These are phyloP conservation scores for Pythium pyrilobum DNA, from an alignment of 352 stramenopile genomes.

Conservation along the genomic window DNA sequence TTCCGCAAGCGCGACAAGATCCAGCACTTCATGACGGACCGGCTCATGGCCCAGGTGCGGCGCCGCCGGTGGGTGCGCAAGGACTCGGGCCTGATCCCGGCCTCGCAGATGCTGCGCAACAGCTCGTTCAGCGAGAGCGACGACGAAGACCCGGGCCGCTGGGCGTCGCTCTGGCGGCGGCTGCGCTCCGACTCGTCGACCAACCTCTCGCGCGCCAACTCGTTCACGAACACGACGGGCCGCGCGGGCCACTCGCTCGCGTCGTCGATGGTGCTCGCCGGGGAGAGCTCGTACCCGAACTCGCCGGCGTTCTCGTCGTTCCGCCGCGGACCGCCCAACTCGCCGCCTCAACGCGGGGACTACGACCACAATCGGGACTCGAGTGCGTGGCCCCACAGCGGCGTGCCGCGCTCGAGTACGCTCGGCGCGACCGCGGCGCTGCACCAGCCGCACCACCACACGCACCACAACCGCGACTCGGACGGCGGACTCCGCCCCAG, in stretches of 20 bases:
- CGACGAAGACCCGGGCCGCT: constrained; percentile 61
- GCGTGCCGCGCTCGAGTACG: constrained; percentile 9
- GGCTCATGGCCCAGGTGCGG: constrained; percentile 79
- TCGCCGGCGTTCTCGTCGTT: constrained; percentile 56
- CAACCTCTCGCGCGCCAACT: constrained; percentile 68
- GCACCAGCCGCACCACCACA: constrained; percentile 6
- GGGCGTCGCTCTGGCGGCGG: constrained; percentile 63
- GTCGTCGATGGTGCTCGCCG: constrained; percentile 34
- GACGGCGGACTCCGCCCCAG: constrained; percentile 22
- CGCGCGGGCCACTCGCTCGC: constrained; percentile 29
- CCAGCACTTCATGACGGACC: constrained; percentile 81
- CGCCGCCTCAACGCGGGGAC: constrained; percentile 12
- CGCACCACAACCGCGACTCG: constrained; percentile 3
- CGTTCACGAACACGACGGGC: constrained; percentile 36
- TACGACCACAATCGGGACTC: constrained; percentile 8
- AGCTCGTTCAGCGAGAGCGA: constrained; percentile 63
- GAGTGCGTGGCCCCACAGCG: constrained; percentile 6
- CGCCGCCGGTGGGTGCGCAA: constrained; percentile 79
- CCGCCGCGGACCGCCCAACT: constrained; percentile 41
- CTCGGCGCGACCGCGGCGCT: not conserved
- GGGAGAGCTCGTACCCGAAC: constrained; percentile 59
- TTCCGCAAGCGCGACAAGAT: constrained; percentile 78
- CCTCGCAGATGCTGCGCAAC: constrained; percentile 28
- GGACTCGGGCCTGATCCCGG: constrained; percentile 29
- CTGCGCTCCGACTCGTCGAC: constrained; percentile 35